These are phyloP conservation scores for Astragalus membranaceus DNA, from an alignment of 306 rosid genomes.

Conservation along the genomic window DNA sequence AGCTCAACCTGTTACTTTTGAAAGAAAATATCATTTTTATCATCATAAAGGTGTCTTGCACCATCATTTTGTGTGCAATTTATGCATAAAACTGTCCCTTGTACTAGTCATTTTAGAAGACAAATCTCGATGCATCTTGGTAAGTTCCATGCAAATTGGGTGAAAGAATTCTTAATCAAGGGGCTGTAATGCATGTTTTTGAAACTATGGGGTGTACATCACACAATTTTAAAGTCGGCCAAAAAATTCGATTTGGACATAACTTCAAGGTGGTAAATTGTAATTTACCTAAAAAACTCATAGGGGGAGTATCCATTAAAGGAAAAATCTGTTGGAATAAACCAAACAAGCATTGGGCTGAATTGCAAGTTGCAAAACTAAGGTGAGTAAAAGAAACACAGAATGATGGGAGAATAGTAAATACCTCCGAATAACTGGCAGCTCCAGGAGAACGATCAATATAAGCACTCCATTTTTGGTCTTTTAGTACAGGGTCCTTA, in stretches of 20 bases:
- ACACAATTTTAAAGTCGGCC: neutral
- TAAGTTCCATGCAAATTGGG: neutral
- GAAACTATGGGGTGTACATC: neutral
- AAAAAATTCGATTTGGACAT: neutral
- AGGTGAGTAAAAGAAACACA: neutral
- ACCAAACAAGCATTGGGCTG: neutral
- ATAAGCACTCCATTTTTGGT: constrained; percentile 89
- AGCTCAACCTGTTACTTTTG: neutral
- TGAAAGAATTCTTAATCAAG: neutral
- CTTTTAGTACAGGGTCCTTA: constrained; percentile 89
- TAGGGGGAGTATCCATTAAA: neutral
- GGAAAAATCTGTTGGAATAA: neutral
- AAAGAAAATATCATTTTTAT: neutral
- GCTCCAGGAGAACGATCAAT: constrained; percentile 95
- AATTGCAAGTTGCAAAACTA: neutral
- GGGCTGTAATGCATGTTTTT: neutral
- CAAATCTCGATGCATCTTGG: neutral
- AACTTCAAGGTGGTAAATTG: neutral
- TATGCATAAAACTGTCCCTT: neutral
- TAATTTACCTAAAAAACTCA: neutral
- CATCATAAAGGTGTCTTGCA: neutral
- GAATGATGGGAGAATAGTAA: neutral
- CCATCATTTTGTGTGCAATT: neutral
- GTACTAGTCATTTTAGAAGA: neutral
- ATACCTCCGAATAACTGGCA: constrained; percentile 67